Evolutionary conservation across 495 filamentous ascomycete genomes (phyloP).

Genomic region (Aspergillus egyptiacus): DNA sequence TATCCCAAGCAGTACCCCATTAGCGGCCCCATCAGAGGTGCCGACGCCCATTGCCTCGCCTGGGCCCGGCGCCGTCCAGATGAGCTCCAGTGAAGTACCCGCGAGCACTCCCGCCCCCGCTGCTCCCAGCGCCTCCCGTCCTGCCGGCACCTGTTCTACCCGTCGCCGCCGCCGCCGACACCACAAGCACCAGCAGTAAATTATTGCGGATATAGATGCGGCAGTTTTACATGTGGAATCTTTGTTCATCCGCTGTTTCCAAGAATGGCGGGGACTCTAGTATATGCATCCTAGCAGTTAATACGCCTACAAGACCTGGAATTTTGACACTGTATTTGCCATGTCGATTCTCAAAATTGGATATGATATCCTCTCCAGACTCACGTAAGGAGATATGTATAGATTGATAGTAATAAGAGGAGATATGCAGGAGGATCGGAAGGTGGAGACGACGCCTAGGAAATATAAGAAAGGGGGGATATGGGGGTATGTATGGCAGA

Average conservation of each 20-base stretch:
- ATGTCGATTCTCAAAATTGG: not conserved
- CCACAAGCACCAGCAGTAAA: not conserved
- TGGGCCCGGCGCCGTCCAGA: not conserved
- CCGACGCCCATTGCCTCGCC: not conserved
- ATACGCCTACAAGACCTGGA: not conserved
- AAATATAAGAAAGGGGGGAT: conserved; percentile 16
- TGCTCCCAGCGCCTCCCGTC: not conserved
- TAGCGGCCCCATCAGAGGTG: not conserved
- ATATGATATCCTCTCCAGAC: not conserved
- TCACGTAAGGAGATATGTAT: not conserved
- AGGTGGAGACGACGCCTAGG: not conserved
- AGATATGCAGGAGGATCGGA: conserved; percentile 5
- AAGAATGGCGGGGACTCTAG: not conserved
- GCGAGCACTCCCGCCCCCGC: not conserved
- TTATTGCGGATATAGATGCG: not conserved
- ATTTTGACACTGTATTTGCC: not conserved
- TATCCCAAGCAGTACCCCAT: conserved; percentile 3
- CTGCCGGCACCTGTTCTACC: not conserved
- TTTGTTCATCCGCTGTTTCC: not conserved
- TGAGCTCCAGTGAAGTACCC: not conserved
- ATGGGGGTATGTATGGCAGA: conserved; percentile 19
- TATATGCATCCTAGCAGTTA: no score
- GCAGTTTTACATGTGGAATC: not conserved
- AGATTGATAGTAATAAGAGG: not conserved
- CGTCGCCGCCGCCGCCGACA: not conserved